Evolutionary conservation across 1,284 basidiomycete genomes (phyloP).

Genomic region (Phellopilus nigrolimitatus): DNA sequence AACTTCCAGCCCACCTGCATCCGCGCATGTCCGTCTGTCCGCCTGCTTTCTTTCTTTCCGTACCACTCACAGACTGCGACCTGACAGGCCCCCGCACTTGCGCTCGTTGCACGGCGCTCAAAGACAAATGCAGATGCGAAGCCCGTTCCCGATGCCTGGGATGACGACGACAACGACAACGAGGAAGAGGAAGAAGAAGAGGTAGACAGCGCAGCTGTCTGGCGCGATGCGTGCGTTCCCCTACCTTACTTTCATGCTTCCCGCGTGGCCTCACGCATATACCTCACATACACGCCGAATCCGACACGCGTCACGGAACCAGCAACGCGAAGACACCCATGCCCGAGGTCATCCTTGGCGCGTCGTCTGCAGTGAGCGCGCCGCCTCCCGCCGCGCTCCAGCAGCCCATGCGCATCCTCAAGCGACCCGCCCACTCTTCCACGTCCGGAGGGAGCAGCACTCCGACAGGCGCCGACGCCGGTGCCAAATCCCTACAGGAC

Average conservation of each 20-base stretch:
- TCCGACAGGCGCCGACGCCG: neutral
- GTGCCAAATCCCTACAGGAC: constrained; percentile 20
- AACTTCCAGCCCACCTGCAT: neutral
- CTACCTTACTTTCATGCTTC: neutral
- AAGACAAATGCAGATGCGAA: neutral
- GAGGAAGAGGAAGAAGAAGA: constrained; percentile 19
- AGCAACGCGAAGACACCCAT: constrained; percentile 25
- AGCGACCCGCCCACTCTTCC: constrained; percentile 19
- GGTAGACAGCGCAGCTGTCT: constrained; percentile 20
- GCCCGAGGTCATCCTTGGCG: constrained; percentile 21
- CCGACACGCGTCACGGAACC: neutral
- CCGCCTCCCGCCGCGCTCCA: constrained; percentile 22
- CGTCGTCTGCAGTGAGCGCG: constrained; percentile 8
- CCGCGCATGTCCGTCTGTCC: neutral
- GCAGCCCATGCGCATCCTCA: constrained; percentile 24
- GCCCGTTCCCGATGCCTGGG: constrained; percentile 22
- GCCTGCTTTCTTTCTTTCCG: neutral
- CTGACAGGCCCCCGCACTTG: too few species aligned
- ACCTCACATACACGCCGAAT: neutral
- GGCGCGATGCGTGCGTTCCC: constrained; percentile 23
- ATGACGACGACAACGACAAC: constrained; percentile 22
- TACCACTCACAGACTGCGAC: too few species aligned
- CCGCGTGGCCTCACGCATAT: neutral
- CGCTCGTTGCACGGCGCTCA: neutral
- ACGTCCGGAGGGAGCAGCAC: constrained; percentile 1